Evolutionary conservation across 2,329 filamentous ascomycete genomes (phyloP), one percentile per base, ranked within the genome.

Genomic region (Exserohilum rostratum): DNA sequence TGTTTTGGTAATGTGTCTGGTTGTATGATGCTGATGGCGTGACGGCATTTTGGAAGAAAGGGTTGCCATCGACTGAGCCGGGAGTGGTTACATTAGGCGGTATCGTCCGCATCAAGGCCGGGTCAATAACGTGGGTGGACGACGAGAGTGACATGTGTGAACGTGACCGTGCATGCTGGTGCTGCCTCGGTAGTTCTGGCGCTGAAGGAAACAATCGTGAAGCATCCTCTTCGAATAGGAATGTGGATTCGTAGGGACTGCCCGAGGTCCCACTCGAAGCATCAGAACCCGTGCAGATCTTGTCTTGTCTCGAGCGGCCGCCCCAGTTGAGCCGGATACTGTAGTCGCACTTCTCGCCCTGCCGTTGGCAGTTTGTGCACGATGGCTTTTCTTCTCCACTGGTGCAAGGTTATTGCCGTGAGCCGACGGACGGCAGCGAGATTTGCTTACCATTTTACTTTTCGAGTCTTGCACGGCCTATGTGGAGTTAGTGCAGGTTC

Each of bases 261-360:
- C 48, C 61, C 15, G 65, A 65, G 2, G 56, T 49, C 7, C 58
- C 51, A 48, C 65, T 72, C 13, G 71, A 72, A 38, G 58, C 53
- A 37, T 53, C 63, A 1, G 67, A 69, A 12, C 50, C 58, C 4
- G 62, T 51, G 18, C 65, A 69, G 35, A 74, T 76, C 46, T 76
- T 77, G 57, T 74, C 84, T 84, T 84, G 85, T 69, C 85, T 88
- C 45, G 83, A 82, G 52, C 90, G 83, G 4, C 90, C 89, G 56
- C 89, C 87, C 90, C 90, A 93, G 66, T 93, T 93, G 61, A 93
- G 78, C 29, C 89, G 84, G 64, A 93, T 90, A 66, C 86, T 90
- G 72, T 93, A 93, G 74, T 95, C 90, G 77, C 90, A 95, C 42
- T 79, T 78, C 69, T 91, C 89, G 57, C 87, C 86, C 60, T 87